Conservation (phyloP, 2,329 filamentous ascomycete genomes). For the Colletotrichum noveboracense region DNA sequence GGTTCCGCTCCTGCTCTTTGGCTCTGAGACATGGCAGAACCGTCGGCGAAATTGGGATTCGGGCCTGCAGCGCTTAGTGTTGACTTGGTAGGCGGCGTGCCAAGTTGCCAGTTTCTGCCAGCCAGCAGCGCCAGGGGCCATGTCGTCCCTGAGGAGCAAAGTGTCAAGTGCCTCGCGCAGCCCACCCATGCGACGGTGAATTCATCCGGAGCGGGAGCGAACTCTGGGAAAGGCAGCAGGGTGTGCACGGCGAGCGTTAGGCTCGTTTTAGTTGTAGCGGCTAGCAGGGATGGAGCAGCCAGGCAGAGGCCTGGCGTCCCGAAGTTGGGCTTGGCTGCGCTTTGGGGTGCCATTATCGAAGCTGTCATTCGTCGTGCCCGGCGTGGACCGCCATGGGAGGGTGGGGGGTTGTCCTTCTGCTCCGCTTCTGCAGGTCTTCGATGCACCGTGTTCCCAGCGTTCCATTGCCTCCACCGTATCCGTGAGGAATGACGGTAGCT, state of each 20-base stretch:
- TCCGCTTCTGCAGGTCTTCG: conserved; percentile 18
- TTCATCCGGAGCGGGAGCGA: conserved; percentile 19
- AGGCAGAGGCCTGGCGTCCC: conserved; percentile 5
- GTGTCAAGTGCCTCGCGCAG: conserved; percentile 17
- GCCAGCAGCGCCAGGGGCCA: not conserved
- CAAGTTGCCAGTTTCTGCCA: not conserved
- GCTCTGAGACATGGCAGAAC: not conserved
- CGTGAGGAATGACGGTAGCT: not conserved
- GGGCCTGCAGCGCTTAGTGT: not conserved
- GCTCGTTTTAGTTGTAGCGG: conserved; percentile 16
- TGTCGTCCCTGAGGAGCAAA: conserved; percentile 20
- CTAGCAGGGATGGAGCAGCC: conserved; percentile 17
- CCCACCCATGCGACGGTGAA: conserved; percentile 20
- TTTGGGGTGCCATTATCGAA: conserved; percentile 8
- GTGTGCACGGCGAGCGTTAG: conserved; percentile 12
- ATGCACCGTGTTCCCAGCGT: conserved; percentile 17
- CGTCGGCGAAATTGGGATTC: not conserved
- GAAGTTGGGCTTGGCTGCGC: conserved; percentile 9
- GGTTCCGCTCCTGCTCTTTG: not conserved
- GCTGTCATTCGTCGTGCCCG: conserved; percentile 3
- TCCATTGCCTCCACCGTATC: conserved; percentile 2
- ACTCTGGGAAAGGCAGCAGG: conserved; percentile 7
- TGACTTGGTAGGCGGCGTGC: not conserved
- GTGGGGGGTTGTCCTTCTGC: not conserved
- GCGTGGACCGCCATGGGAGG: not conserved